phyloP scores from a whole-genome alignment of 2,329 filamentous ascomycete genomes.

The Exophiala oligosperma region DNA sequence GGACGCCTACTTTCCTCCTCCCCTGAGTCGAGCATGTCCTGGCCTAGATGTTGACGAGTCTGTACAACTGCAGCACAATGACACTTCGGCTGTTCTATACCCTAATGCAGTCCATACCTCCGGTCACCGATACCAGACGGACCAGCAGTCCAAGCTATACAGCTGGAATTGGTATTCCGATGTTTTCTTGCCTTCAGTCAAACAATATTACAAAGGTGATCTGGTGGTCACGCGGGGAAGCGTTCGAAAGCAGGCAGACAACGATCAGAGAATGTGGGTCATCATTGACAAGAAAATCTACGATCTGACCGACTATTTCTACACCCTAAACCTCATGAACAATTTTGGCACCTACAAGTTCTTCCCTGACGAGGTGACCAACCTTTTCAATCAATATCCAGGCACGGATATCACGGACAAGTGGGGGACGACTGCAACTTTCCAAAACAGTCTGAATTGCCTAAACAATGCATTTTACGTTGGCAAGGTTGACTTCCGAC shows the following conservation, averaged over 20 bases:
- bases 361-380: conserved; percentile 66
- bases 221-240: conserved; percentile 67
- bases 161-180: conserved; percentile 74
- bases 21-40: conserved; percentile 71
- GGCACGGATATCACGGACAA: conserved; percentile 73
- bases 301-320: conserved; percentile 89
- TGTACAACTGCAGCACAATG: conserved; percentile 51
- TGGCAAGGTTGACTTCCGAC: conserved; percentile 82
- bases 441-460: conserved; percentile 72
- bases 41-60: conserved; percentile 65
- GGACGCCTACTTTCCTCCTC: conserved; percentile 81
- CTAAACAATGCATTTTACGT: conserved; percentile 80
- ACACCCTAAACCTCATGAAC: conserved; percentile 65
- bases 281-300: conserved; percentile 75
- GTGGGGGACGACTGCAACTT: conserved; percentile 56
- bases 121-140: conserved; percentile 58
- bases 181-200: conserved; percentile 74
- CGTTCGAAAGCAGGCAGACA: conserved; percentile 65
- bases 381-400: conserved; percentile 70
- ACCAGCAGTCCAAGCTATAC: conserved; percentile 59
- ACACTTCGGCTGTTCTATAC: conserved; percentile 64
- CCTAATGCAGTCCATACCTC: conserved; percentile 67
- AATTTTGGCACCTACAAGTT: conserved; percentile 64
- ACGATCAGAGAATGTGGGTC: conserved; percentile 74
- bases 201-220: conserved; percentile 82